Percentiles rank a stretch among this genome's conserved stretches.
These are phyloP conservation scores for Heliamphora pulchella DNA, from an alignment of 179 eudicot species.

Conservation along the genomic window DNA sequence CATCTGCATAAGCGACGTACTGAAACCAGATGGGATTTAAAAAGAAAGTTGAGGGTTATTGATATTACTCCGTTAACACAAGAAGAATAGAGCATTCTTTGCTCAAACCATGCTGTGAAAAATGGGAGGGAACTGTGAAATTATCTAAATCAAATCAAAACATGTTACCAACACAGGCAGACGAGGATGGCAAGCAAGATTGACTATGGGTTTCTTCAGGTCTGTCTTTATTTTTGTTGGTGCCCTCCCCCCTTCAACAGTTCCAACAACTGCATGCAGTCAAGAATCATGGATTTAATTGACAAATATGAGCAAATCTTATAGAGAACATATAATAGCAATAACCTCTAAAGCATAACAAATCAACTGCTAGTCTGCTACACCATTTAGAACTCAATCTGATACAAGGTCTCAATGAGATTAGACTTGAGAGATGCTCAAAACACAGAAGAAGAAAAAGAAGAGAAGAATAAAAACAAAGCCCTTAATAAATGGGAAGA, in stretches of 20 bases:
- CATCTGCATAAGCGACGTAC: slow-evolving; percentile 98
- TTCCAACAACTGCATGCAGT: slow-evolving; percentile 77
- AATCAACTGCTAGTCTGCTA: background rate
- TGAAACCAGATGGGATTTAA: slow-evolving; percentile 28
- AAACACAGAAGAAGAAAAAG: background rate
- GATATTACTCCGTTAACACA: background rate
- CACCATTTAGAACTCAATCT: background rate
- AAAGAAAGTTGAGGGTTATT: slow-evolving; percentile 13
- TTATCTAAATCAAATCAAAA: background rate
- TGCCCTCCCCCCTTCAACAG: slow-evolving; percentile 93
- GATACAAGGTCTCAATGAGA: background rate
- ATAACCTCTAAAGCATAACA: background rate
- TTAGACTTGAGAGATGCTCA: too few relatives aligned
- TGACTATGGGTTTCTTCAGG: slow-evolving; percentile 91
- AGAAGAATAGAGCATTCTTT: background rate
- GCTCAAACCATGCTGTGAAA: background rate
- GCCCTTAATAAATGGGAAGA: slow-evolving; percentile 9
- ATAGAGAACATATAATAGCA: background rate
- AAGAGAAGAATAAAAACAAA: background rate
- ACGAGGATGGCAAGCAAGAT: slow-evolving; percentile 99
- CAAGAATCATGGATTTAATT: slow-evolving; percentile 9
- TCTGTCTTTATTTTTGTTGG: slow-evolving; percentile 98
- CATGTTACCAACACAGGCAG: slow-evolving; percentile 76
- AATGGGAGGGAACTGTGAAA: background rate
- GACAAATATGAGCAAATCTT: slow-evolving; percentile 7